Evolutionary conservation across 129 eudicot species (phyloP).

Genomic region (Escallonia rubra): DNA sequence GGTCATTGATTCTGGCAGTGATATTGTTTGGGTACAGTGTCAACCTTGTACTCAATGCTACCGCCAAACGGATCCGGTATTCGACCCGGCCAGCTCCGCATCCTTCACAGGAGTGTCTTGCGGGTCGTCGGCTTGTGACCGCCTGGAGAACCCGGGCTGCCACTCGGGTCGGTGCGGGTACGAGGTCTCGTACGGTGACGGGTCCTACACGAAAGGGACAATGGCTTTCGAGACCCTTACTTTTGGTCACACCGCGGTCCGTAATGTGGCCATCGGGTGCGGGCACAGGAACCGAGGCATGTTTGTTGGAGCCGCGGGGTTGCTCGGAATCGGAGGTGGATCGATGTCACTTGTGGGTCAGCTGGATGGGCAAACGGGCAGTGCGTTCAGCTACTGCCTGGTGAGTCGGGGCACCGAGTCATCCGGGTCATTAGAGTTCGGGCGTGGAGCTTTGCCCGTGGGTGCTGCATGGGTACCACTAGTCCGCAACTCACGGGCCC

Average conservation of each 20-base stretch:
- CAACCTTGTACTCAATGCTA: conserved; percentile 85
- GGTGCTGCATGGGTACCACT: conserved; percentile 86
- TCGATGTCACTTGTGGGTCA: conserved; percentile 87
- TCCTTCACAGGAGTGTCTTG: conserved; percentile 68
- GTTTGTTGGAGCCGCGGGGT: conserved; percentile 82
- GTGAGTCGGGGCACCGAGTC: conserved; percentile 68
- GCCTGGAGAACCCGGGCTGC: conserved; percentile 63
- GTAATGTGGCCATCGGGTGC: conserved; percentile 81
- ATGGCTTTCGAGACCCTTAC: conserved; percentile 71
- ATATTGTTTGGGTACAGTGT: conserved; percentile 87
- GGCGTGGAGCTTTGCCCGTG: conserved; percentile 61
- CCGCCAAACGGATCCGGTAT: conserved; percentile 78
- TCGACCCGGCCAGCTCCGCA: conserved; percentile 70
- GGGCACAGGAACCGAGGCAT: conserved; percentile 82
- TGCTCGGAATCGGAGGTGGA: conserved; percentile 83
- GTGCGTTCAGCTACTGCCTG: conserved; percentile 79
- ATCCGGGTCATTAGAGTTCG: conserved; percentile 69
- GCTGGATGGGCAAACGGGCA: conserved; percentile 63
- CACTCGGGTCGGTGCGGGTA: conserved; percentile 63
- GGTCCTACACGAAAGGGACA: conserved; percentile 78
- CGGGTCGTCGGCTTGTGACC: conserved; percentile 56
- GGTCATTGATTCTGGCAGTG: conserved; percentile 92
- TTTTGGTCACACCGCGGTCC: conserved; percentile 40
- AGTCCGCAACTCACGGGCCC: conserved; percentile 45
- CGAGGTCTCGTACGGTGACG: conserved; percentile 73